A percentile compares a stretch with the other conserved stretches of the same genome.
phyloP scores from a whole-genome alignment of 176 grass and related monocot species.

The Hsuehochloa calcarea region DNA sequence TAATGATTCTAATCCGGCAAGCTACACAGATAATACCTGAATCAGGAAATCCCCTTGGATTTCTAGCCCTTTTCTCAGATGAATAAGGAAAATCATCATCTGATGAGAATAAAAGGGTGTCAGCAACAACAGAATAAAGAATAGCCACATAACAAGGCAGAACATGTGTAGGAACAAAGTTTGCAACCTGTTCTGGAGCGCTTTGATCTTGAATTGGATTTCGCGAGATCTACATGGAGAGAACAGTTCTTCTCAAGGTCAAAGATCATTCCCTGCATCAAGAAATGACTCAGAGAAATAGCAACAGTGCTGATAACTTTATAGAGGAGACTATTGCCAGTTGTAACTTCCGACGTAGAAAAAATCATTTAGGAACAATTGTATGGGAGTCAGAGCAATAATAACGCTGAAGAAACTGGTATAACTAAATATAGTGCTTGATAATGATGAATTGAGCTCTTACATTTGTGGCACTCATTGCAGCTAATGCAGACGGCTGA shows the following conservation, averaged over 20 bases:
- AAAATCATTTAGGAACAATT: neutral
- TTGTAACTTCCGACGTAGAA: neutral
- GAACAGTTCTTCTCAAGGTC: slow-evolving; percentile 82
- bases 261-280: slow-evolving; percentile 75
- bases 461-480: slow-evolving; percentile 80
- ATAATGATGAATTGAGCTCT: neutral
- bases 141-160: neutral
- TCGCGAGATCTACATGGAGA: slow-evolving; percentile 90
- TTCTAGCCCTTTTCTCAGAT: slow-evolving; percentile 56
- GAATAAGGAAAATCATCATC: slow-evolving; percentile 46
- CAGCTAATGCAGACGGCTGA: slow-evolving; percentile 74
- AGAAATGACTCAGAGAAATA: slow-evolving; percentile 1
- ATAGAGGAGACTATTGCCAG: neutral
- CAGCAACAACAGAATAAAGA: neutral
- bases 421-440: neutral
- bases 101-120: slow-evolving; percentile 1
- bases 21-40: slow-evolving; percentile 52
- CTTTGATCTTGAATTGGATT: slow-evolving; percentile 89
- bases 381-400: neutral
- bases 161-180: neutral
- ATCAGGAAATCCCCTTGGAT: slow-evolving; percentile 61
- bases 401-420: neutral
- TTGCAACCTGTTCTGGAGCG: slow-evolving; percentile 66
- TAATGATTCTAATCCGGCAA: neutral
- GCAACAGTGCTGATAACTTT: neutral